Conservation (phyloP, 306 rosid genomes). For the Lathyrus sativus region DNA sequence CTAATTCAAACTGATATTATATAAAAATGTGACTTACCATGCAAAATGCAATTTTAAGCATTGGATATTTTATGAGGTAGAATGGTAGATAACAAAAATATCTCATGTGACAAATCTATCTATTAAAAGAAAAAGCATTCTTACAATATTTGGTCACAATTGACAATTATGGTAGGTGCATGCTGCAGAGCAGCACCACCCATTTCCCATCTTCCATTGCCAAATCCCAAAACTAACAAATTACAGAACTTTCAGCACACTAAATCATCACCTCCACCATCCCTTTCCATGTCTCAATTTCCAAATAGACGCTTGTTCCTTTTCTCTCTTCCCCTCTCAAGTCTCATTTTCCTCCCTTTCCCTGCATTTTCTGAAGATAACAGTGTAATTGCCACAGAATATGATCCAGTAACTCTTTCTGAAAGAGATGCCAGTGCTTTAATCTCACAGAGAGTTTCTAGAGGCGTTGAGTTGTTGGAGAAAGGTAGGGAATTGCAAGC, state of each 20-base stretch:
- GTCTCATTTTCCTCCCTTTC: conserved; percentile 50
- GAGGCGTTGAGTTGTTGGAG: conserved; percentile 67
- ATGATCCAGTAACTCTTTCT: conserved; percentile 55
- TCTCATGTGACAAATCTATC: neutral
- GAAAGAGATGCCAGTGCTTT: conserved; percentile 61
- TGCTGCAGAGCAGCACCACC: conserved; percentile 46
- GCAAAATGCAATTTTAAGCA: conserved; percentile 22
- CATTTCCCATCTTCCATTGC: conserved; percentile 44
- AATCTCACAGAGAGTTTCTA: conserved; percentile 56
- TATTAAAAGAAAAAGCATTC: neutral
- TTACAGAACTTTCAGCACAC: conserved; percentile 19
- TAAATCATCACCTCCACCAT: conserved; percentile 34
- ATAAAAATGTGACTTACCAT: neutral
- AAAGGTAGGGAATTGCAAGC: conserved; percentile 78
- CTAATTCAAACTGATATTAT: neutral
- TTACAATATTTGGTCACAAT: neutral
- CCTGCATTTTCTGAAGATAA: conserved; percentile 29
- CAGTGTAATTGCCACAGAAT: conserved; percentile 22
- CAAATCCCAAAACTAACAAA: conserved; percentile 14
- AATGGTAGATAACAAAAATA: conserved; percentile 35
- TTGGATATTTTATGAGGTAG: conserved; percentile 18
- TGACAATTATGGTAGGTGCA: conserved; percentile 48
- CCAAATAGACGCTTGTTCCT: conserved; percentile 57
- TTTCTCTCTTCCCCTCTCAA: conserved; percentile 54
- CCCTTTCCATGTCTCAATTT: conserved; percentile 35